phyloP scores from a whole-genome alignment of 441 rosid species.

The Gossypium schwendimanii region DNA sequence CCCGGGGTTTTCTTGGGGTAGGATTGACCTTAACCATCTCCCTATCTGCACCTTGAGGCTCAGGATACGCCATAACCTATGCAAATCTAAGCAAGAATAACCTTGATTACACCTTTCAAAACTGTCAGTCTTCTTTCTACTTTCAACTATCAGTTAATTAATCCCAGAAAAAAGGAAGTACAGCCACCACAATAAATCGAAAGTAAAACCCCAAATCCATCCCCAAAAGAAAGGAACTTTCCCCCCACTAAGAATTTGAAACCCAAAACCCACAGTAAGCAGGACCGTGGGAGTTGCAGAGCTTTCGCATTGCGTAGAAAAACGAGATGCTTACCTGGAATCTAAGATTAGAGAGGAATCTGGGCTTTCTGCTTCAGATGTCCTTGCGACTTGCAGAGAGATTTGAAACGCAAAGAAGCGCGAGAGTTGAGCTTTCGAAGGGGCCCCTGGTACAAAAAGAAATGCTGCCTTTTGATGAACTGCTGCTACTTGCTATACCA shows the following conservation, averaged over 20 bases:
- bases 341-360: slow-evolving; percentile 1
- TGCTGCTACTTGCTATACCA: not conserved
- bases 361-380: not conserved
- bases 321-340: not conserved
- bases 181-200: not conserved
- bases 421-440: not conserved
- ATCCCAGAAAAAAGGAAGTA: not conserved
- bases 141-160: not conserved
- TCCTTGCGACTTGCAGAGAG: not conserved
- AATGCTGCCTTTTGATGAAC: not conserved
- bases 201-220: not conserved
- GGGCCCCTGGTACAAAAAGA: not conserved
- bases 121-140: not conserved
- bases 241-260: not conserved
- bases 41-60: slow-evolving; percentile 6
- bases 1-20: slow-evolving; percentile 43
- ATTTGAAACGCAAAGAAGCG: not conserved
- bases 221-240: not conserved
- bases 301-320: not conserved
- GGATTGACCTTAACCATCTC: slow-evolving; percentile 22
- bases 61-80: slow-evolving; percentile 15
- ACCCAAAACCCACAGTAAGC: not conserved
- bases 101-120: not conserved
- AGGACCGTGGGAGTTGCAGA: not conserved
- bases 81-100: not conserved